Evolutionary conservation across 2,329 filamentous ascomycete species (phyloP), one percentile per base, ranked within the genome.

Genomic region (Rutstroemia sp.): DNA sequence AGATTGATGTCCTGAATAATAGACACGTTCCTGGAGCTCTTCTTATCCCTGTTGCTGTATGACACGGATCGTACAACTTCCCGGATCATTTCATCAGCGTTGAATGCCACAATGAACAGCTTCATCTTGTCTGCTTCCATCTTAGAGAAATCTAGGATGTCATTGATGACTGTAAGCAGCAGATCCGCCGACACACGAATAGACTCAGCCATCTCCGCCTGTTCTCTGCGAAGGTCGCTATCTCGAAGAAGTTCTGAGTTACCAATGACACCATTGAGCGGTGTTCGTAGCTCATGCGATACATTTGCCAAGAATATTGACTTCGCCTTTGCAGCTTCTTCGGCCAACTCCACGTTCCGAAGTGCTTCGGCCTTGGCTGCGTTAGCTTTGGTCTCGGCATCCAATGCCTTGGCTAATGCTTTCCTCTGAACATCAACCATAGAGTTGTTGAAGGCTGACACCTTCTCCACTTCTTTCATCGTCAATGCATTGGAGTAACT

Each of bases 81-180:
- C 4, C 80, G 77, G 39, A 87, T 64, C 79, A 86, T 84, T 66
- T 85, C 82, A 62, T 81, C 78, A 0, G 83, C 81, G 61, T 84
- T 86, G 71, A 86, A 86, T 7, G 82, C 81, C 54, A 84, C 84
- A 58, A 85, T 79, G 68, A 89, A 89, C 1, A 92, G 80, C 68
- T 94, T 90, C 75, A 95, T 85, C 69, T 90, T 87, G 64, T 92
- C 89, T 2, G 88, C 89, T 69, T 95, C 90, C 75, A 94, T 90
- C 71, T 95, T 95, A 27, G 91, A 96, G 69, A 96, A 95, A 71
- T 97, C 92, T 4, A 96, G 77, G 53, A 96, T 96, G 67, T 97
- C 92, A 67, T 96, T 96, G 73, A 96, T 96, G 48, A 96, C 89
- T 0, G 91, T 94, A 25, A 96, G 76, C 14, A 96, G 74, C 16